Percentiles rank a stretch among this genome's conserved stretches.
These are phyloP conservation scores for Ricinus communis DNA, from an alignment of 345 rosid genomes.

Conservation along the genomic window DNA sequence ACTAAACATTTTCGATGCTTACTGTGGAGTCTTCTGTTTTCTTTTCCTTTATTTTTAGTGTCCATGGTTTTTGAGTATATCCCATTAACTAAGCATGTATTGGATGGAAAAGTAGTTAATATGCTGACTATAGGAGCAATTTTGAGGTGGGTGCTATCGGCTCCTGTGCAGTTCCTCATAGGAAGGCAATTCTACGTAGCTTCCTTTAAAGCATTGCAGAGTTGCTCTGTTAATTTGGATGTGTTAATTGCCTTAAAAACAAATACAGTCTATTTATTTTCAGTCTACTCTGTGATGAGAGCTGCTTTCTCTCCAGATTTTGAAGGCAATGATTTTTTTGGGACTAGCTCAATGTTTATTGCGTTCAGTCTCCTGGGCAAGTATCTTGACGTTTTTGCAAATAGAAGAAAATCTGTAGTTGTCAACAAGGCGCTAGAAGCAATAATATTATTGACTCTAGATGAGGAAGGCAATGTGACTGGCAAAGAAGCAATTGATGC, in stretches of 20 bases:
- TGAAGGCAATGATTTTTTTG: conserved; percentile 80
- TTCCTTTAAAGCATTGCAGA: conserved; percentile 70
- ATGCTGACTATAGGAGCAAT: conserved; percentile 69
- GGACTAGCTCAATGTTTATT: conserved; percentile 90
- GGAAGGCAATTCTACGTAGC: conserved; percentile 77
- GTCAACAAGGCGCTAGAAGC: conserved; percentile 82
- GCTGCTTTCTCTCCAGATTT: conserved; percentile 63
- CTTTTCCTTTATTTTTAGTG: conserved; percentile 68
- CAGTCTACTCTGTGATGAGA: conserved; percentile 69
- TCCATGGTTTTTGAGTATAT: conserved; percentile 84
- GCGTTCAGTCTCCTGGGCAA: conserved; percentile 86
- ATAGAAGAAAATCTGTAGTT: conserved; percentile 86
- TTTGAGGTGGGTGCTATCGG: conserved; percentile 63
- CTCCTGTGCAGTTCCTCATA: conserved; percentile 80
- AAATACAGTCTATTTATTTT: conserved; percentile 85
- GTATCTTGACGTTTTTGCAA: conserved; percentile 79
- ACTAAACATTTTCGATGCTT: conserved; percentile 61
- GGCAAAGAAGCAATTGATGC: conserved; percentile 73
- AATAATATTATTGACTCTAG: conserved; percentile 59
- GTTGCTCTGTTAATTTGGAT: conserved; percentile 89
- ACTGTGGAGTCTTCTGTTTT: conserved; percentile 78
- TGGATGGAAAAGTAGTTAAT: conserved; percentile 65
- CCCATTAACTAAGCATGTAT: conserved; percentile 53
- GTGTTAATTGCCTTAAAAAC: conserved; percentile 85
- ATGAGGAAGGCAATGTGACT: conserved; percentile 58